A percentile compares a stretch with the other conserved stretches of the same genome.
These are phyloP conservation scores for Gaeumannomyces sp. DNA, from an alignment of 2,329 filamentous ascomycete genomes.

Conservation along the genomic window DNA sequence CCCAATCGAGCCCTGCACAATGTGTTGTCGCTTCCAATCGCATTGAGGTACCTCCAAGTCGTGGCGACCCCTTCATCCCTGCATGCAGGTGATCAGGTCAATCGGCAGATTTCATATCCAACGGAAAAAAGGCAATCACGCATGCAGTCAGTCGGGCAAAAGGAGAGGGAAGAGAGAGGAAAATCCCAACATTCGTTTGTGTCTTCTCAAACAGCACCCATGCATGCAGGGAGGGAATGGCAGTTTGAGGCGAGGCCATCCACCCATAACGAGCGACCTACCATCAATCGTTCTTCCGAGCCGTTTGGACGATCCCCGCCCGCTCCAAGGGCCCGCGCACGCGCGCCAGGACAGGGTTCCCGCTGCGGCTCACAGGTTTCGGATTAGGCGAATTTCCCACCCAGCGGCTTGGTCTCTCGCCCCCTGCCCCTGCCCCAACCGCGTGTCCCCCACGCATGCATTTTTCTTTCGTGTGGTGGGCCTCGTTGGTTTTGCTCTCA, in stretches of 20 bases:
- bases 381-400: neutral
- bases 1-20: neutral
- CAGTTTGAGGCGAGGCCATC: neutral
- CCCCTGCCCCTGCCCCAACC: neutral
- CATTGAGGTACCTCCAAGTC: too few species aligned
- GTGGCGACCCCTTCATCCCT: too few species aligned
- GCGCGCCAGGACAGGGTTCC: neutral
- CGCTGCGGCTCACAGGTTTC: neutral
- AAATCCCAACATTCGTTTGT: too few species aligned
- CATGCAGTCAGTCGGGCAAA: too few species aligned
- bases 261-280: neutral
- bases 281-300: neutral
- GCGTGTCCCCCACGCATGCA: too few species aligned
- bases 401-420: neutral
- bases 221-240: too few species aligned
- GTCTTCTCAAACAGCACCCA: too few species aligned
- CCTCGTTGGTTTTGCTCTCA: neutral
- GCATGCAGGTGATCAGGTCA: too few species aligned
- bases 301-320: neutral
- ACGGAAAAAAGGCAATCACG: neutral
- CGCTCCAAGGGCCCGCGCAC: too few species aligned
- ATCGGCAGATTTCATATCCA: too few species aligned
- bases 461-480: too few species aligned
- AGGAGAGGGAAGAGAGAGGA: too few species aligned
- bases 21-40: neutral